Base-by-base conservation (phyloP, 441 rosid genomes). In the Jatropha multifida region DNA sequence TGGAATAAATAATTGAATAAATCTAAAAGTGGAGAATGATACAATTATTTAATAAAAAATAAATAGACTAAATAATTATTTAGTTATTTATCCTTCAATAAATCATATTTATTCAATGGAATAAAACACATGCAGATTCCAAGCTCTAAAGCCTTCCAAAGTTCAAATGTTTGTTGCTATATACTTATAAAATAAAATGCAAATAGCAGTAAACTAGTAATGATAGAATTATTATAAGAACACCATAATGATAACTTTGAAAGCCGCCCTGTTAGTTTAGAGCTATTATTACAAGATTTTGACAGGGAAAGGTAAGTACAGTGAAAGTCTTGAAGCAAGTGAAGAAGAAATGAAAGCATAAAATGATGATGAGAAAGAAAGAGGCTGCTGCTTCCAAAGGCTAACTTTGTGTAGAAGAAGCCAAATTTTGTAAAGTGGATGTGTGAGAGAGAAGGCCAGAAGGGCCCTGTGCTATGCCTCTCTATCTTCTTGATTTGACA, bases 321-420 rank as follows among this genome's bases (percentile, higher is more conserved):
- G 18, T 52, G 56, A 42, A 75, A 76, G 15, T 67, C 5, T 55
- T 44, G 54, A 70, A n/a, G 76, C 4, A 13, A 12, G 10, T 17
- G n/a, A 40, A 55, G 6, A 9, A 26, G 13, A 49, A 66, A 26
- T n/a, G 8, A 48, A 38, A 23, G 41, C 48, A 60, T 23, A 62
- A 18, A 37, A 59, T 74, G 76, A 75, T 73, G 74, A 69, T 51
- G 74, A 44, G 15, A 51, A 49, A 5, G 17, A 65, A 11, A 38
- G 44, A 7, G 26, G 37, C 67, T 32, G 12, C 11, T 13, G 7
- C 32, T 68, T 83, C 86, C 81, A 79, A 72, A 64, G 77, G 78
- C 81, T 51, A 74, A 48, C 81, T 82, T 84, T 66, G 80, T 18
- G 54, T 52, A 76, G 67, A 73, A 75, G 81, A 79, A 83, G 86